Evolutionary conservation across 2,329 filamentous ascomycete species (phyloP).

Genomic region (Ploettnerulaceae sp.): DNA sequence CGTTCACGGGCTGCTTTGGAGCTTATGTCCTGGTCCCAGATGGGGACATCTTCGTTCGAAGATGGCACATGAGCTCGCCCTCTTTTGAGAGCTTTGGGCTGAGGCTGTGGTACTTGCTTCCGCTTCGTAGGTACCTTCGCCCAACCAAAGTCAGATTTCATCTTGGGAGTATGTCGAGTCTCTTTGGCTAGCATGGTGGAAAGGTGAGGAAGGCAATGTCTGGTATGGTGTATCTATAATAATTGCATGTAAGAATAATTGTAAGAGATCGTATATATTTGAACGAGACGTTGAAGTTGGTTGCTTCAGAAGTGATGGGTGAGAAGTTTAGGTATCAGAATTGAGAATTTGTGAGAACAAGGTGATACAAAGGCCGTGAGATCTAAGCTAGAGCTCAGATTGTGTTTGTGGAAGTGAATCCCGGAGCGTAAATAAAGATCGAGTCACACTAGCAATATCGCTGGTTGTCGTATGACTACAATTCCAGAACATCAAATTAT

Average conservation of each 20-base stretch:
- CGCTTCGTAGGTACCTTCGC: background rate
- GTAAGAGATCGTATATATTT: background rate
- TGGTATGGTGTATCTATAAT: too few relatives aligned
- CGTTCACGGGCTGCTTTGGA: slow-evolving; percentile 6
- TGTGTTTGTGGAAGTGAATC: too few relatives aligned
- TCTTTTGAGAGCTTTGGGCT: background rate
- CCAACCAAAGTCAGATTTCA: slow-evolving; percentile 8
- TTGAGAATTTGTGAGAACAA: too few relatives aligned
- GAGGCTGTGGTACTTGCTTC: background rate
- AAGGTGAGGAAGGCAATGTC: too few relatives aligned
- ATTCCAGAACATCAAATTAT: too few relatives aligned
- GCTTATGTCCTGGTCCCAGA: slow-evolving; percentile 13
- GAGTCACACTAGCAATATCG: too few relatives aligned
- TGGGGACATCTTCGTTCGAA: slow-evolving; percentile 1
- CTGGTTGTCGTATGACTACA: too few relatives aligned
- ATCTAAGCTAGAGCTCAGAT: too few relatives aligned
- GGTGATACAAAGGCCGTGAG: too few relatives aligned
- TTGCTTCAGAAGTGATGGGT: background rate
- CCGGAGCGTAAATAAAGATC: too few relatives aligned
- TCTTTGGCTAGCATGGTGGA: too few relatives aligned
- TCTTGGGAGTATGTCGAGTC: background rate
- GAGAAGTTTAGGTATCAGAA: background rate
- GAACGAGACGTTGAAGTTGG: background rate
- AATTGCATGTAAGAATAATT: too few relatives aligned
- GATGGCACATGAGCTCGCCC: background rate